Evolutionary conservation across 2,329 filamentous ascomycete genomes (phyloP), one percentile per base, ranked within the genome.

Genomic region (Gaeumannomyces tritici): DNA sequence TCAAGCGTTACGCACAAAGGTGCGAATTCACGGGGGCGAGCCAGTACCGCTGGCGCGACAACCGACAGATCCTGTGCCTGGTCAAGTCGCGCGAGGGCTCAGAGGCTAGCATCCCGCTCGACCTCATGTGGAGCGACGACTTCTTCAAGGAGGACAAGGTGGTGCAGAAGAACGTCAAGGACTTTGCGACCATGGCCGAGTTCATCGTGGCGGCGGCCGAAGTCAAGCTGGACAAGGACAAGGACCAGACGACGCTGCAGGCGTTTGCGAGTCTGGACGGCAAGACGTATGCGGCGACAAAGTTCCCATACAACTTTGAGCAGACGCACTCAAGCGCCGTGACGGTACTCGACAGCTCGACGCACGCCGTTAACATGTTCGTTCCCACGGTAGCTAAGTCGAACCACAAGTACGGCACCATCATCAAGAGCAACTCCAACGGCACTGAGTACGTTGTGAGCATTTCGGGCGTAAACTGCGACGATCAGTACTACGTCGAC

Each of bases 401-500:
- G 60, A 88, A 85, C 24, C 84, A 83, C 60, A 84, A 89, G 64
- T 92, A 90, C 69, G 95, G 95, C 51, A 89, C 89, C 28, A 91
- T 99, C 68, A 86, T 99, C 75, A 99, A 98, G 83, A 97, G 92
- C 71, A 99, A 99, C 78, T 97, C 92, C 69, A 98, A 99, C 71
- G 95, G 95, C 62, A 99, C 95, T 0, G 95, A 90, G 1, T 99
- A 97, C 70, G 90, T 96, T 15, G 79, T 96, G 66, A 96, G 90
- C 73, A 80, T 95, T 28, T 79, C 84, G 59, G 85, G 85, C 26
- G 91, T 98, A 71, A 97, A 98, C 74, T 85, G 91, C 68, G 87
- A 97, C 71, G 77, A 82, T 15, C 68, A 73, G 2, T 92, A 88
- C 56, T 97, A 88, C 70, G 93, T 96, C 57, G 95, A 99, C 72